These are phyloP conservation scores for Tirmania nivea DNA, from an alignment of 495 filamentous ascomycete species.

Conservation along the genomic window DNA sequence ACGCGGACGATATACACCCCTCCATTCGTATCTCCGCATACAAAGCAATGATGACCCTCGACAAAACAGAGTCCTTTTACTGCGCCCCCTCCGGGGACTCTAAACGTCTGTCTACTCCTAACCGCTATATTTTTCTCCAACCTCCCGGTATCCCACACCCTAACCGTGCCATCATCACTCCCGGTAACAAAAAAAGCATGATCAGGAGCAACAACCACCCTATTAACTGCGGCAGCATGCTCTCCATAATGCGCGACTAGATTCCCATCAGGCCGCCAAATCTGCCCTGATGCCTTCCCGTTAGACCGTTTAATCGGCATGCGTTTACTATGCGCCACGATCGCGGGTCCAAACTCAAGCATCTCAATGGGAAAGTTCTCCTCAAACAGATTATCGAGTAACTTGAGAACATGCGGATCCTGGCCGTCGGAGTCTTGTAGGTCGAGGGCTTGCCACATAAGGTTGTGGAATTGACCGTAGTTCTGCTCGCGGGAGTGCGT, in stretches of 20 bases:
- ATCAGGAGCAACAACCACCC: slow-evolving; percentile 66
- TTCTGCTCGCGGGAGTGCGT: slow-evolving; percentile 7
- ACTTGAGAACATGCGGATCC: slow-evolving; percentile 65
- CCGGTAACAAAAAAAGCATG: slow-evolving; percentile 88
- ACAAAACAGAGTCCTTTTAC: slow-evolving; percentile 72
- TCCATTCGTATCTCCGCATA: slow-evolving; percentile 76
- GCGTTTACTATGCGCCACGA: slow-evolving; percentile 45
- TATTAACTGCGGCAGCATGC: slow-evolving; percentile 61
- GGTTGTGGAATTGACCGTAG: slow-evolving; percentile 18
- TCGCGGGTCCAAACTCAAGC: slow-evolving; percentile 54
- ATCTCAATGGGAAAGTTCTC: slow-evolving; percentile 78
- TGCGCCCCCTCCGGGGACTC: slow-evolving; percentile 42
- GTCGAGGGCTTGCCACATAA: background rate
- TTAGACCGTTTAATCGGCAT: slow-evolving; percentile 40
- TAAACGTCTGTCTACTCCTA: slow-evolving; percentile 69
- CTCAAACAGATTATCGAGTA: slow-evolving; percentile 72
- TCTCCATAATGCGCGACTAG: slow-evolving; percentile 76
- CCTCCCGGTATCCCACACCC: slow-evolving; percentile 78
- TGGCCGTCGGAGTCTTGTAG: slow-evolving; percentile 32
- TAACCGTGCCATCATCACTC: slow-evolving; percentile 78
- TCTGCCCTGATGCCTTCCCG: slow-evolving; percentile 17
- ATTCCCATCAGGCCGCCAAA: slow-evolving; percentile 69
- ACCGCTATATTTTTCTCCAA: slow-evolving; percentile 77
- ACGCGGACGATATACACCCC: slow-evolving; percentile 76
- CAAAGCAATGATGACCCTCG: slow-evolving; percentile 81